Percentiles rank a stretch among this genome's conserved stretches.
Evolutionary conservation across 2,329 filamentous ascomycete species (phyloP).

Genomic region (Monosporascus sp.): DNA sequence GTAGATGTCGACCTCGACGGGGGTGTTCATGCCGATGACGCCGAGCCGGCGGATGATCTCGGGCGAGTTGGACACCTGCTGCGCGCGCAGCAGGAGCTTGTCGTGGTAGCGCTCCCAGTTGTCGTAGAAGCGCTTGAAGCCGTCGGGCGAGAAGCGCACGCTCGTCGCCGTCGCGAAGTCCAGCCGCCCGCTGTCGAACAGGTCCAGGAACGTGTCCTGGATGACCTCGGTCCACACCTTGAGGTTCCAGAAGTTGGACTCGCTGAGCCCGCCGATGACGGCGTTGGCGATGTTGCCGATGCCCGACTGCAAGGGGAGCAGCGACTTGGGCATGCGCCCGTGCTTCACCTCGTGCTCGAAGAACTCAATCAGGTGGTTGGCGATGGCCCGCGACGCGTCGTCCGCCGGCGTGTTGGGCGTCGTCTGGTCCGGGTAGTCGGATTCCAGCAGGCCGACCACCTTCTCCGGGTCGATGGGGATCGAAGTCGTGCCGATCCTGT

Average conservation of each 20-base stretch:
- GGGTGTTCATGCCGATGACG: slow-evolving; percentile 92
- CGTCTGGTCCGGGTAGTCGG: slow-evolving; percentile 73
- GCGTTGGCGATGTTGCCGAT: slow-evolving; percentile 94
- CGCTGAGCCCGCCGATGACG: slow-evolving; percentile 75
- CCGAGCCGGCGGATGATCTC: slow-evolving; percentile 86
- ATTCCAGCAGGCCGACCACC: slow-evolving; percentile 79
- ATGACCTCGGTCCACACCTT: slow-evolving; percentile 93
- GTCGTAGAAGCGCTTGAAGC: slow-evolving; percentile 86
- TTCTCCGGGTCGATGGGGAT: slow-evolving; percentile 82
- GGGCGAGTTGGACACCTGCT: slow-evolving; percentile 82
- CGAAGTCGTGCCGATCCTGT: slow-evolving; percentile 76
- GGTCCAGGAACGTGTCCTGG: slow-evolving; percentile 87
- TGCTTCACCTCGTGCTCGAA: slow-evolving; percentile 79
- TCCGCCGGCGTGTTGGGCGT: slow-evolving; percentile 73
- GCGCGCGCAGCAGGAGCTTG: slow-evolving; percentile 81
- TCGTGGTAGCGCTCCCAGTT: slow-evolving; percentile 75
- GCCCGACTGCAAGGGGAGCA: slow-evolving; percentile 78
- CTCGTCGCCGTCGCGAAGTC: slow-evolving; percentile 89
- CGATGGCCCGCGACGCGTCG: slow-evolving; percentile 66
- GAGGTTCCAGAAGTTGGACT: slow-evolving; percentile 79
- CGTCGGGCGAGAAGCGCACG: slow-evolving; percentile 84
- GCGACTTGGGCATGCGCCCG: slow-evolving; percentile 69
- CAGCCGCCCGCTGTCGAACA: slow-evolving; percentile 81
- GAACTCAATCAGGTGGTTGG: slow-evolving; percentile 72
- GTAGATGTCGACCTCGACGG: slow-evolving; percentile 91